Percentiles rank a stretch among this genome's conserved stretches.
Evolutionary conservation across 108 stramenopile genomes (phyloP).

Genomic region (Nannochloropsis granulata): DNA sequence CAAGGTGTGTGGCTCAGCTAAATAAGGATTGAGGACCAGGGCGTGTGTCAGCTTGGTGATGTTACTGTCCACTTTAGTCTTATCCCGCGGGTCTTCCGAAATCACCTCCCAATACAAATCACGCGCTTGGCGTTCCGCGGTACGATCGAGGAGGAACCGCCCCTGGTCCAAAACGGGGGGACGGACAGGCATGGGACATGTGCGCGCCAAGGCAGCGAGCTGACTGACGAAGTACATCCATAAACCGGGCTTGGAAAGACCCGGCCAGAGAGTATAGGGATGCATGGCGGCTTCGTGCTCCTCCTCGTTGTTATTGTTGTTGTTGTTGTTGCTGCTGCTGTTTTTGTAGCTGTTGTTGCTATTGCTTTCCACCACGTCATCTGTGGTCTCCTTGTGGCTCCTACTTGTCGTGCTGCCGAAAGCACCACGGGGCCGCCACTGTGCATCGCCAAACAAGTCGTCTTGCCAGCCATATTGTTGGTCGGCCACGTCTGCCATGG

Average conservation of each 20-base stretch:
- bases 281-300: background rate
- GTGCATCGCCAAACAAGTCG: background rate
- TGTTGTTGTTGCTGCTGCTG: too few species aligned
- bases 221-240: background rate
- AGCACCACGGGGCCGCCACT: background rate
- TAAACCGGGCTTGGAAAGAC: background rate
- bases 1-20: background rate
- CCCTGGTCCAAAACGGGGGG: background rate
- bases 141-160: background rate
- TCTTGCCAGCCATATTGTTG: background rate
- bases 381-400: background rate
- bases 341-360: too few species aligned
- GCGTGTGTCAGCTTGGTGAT: background rate
- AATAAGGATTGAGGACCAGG: background rate
- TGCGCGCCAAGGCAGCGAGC: background rate
- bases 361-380: too few species aligned
- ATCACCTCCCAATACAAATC: background rate
- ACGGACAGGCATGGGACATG: background rate
- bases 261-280: background rate
- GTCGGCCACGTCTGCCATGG: background rate
- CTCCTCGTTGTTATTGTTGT: background rate
- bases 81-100: background rate
- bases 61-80: background rate
- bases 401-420: background rate
- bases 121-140: background rate